These are phyloP conservation scores for Vaccinium macrocarpon DNA, from an alignment of 148 eudicot species.

Conservation along the genomic window DNA sequence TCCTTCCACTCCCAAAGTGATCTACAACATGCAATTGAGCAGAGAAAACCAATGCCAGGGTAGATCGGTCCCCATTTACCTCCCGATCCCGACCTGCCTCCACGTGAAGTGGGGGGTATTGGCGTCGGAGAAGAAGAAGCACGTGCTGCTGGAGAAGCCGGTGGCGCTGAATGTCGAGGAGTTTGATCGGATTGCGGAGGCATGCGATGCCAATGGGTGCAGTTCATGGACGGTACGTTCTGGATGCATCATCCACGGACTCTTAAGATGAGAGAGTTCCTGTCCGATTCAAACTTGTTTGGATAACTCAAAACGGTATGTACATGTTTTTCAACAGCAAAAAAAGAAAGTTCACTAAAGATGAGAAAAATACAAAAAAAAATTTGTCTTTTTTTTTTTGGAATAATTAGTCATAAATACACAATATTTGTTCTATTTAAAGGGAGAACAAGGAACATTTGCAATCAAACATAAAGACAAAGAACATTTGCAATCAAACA, in stretches of 20 bases:
- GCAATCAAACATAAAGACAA: too few species aligned
- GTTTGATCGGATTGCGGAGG: not conserved
- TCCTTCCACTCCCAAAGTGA: too few species aligned
- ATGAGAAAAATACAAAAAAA: too few species aligned
- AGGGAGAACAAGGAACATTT: too few species aligned
- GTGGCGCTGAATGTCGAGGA: not conserved
- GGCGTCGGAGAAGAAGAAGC: conserved; percentile 5
- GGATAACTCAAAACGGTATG: conserved; percentile 12
- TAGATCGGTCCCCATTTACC: not conserved
- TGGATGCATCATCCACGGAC: conserved; percentile 10
- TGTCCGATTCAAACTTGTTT: not conserved
- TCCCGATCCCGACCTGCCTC: not conserved
- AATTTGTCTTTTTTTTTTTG: too few species aligned
- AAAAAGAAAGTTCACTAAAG: too few species aligned
- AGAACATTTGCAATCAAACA: too few species aligned
- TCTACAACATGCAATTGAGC: too few species aligned
- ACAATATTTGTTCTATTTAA: too few species aligned
- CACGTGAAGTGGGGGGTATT: not conserved
- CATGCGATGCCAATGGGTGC: conserved; percentile 5
- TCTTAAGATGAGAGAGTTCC: not conserved
- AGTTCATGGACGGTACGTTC: conserved; percentile 11
- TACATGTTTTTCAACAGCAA: too few species aligned
- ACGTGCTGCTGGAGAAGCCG: conserved; percentile 3
- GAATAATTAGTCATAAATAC: too few species aligned
- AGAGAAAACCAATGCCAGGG: too few species aligned